Evolutionary conservation across 1,284 basidiomycete genomes (phyloP), one percentile per base, ranked within the genome.

Genomic region (Salmacisia buchloeana): DNA sequence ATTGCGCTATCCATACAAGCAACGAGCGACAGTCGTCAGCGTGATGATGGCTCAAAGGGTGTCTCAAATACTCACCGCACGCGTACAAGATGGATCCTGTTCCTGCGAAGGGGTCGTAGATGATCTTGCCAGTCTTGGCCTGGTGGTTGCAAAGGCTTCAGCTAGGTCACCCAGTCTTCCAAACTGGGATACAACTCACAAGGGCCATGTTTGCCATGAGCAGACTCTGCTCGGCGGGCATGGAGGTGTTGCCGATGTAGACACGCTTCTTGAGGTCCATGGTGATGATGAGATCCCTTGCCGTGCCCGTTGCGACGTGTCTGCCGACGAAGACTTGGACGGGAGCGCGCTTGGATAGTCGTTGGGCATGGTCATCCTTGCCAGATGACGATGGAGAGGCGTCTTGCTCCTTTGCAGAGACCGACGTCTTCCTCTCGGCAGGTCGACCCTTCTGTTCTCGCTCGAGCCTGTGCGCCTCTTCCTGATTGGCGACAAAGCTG

Each of bases 21-120:
- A 21, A 38, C 15, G 21, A 13, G n/a, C 21, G 23, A 15, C 34
- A 10, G 59, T 60, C 49, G 64, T 49, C 12, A 34, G 56, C 10
- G 45, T 18, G 23, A 25, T 41, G 34, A 43, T 54, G 36, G 21
- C 9, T 35, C 31, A 27, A 59, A 15, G 15, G 38, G 34, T 3
- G 7, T 29, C 54, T 49, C 6, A 29, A 57, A 56, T 34, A 35
- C 49, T 54, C 29, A 54, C 66, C 64, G 45, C 76, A 73, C 0
- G 83, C 81, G 80, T 97, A 94, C 33, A 93, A 87, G 87, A 97
- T 91, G 69, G 93, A 96, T 5, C 96, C 96, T 0, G 96, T 98
- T 0, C 96, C 96, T 57, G 90, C 87, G 79, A 98, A 99, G 0
- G 96, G 96, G 77, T 99, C 96, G 73, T 97, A 97, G 21, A 97